phyloP scores from a whole-genome alignment of 192 early-diverging fungal species.

The Coemansia erecta region DNA sequence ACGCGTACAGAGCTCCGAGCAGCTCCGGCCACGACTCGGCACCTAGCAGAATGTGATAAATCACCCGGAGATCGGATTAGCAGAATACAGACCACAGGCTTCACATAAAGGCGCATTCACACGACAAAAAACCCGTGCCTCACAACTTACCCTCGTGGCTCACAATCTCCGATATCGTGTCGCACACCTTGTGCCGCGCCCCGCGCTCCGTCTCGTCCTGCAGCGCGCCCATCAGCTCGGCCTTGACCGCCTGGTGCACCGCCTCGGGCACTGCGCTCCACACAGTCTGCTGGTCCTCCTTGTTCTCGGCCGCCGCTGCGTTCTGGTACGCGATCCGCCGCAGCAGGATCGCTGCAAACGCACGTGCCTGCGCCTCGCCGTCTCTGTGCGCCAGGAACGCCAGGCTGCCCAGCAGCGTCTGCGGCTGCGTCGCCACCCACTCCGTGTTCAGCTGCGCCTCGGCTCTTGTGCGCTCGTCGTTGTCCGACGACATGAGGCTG shows the following conservation, averaged over 20 bases:
- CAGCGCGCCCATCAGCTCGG: slow-evolving; percentile 76
- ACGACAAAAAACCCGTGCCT: slow-evolving; percentile 11
- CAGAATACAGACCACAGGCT: too few species aligned
- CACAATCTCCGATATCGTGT: slow-evolving; percentile 89
- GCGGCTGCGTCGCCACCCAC: slow-evolving; percentile 61
- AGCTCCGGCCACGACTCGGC: slow-evolving; percentile 73
- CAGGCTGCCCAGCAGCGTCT: slow-evolving; percentile 59
- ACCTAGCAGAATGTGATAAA: slow-evolving; percentile 1
- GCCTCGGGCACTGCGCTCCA: slow-evolving; percentile 70
- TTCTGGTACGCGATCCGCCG: slow-evolving; percentile 63
- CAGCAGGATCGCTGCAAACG: slow-evolving; percentile 66
- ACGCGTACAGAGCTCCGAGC: slow-evolving; percentile 74
- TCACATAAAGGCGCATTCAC: not conserved
- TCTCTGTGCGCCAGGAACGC: slow-evolving; percentile 56
- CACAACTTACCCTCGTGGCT: slow-evolving; percentile 54
- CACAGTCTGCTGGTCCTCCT: slow-evolving; percentile 59
- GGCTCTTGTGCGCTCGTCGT: slow-evolving; percentile 59
- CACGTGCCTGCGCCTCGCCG: slow-evolving; percentile 58
- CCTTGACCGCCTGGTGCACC: slow-evolving; percentile 68
- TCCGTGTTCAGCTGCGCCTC: slow-evolving; percentile 62
- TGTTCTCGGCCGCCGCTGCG: slow-evolving; percentile 27
- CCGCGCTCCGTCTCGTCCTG: slow-evolving; percentile 67
- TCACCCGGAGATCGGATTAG: not conserved
- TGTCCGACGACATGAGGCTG: slow-evolving; percentile 58
- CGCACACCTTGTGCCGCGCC: slow-evolving; percentile 90